Evolutionary conservation across 805 yeast genomes (phyloP), one percentile per base, ranked within the genome.

Genomic region (Ogataea nonfermentans): DNA sequence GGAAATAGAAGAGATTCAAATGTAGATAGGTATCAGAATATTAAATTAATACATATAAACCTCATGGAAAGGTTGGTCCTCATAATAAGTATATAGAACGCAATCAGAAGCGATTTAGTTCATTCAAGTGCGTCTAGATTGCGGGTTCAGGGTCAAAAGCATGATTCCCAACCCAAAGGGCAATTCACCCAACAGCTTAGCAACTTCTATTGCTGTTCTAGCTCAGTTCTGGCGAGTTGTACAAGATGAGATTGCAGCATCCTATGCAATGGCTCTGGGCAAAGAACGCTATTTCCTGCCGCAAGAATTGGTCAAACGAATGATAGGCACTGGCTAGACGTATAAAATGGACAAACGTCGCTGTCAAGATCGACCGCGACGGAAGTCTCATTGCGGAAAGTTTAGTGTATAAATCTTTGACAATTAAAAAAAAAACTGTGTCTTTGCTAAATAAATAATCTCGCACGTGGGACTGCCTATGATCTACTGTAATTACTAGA

Each of bases 1-100:
- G 49, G 93, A 86, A 53, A 78, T 81, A 0, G 93, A 86, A 53
- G 96, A 89, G 59, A 61, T 84, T n/a, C 45, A 73, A 6, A 63
- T 81, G 46, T 70, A 30, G n/a, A n/a, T n/a, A n/a, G n/a, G n/a
- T n/a, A 44, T 10, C 26, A 29, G 26, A 26, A 12, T 19, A n/a
- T n/a, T n/a, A n/a, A n/a, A n/a, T n/a, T n/a, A n/a, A n/a, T n/a
- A n/a, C n/a, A n/a, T n/a, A n/a, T n/a, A n/a, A n/a, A n/a, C n/a
- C n/a, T n/a, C n/a, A n/a, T n/a, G n/a, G n/a, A n/a, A n/a, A n/a
- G n/a, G n/a, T n/a, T n/a, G n/a, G n/a, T n/a, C n/a, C n/a, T n/a
- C n/a, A n/a, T n/a, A n/a, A n/a, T n/a, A n/a, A n/a, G n/a, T n/a
- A n/a, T n/a, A n/a, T n/a, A n/a, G n/a, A n/a, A n/a, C n/a, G n/a